A percentile compares a stretch with the other conserved stretches of the same genome.
Conservation (phyloP, 1,284 basidiomycete species). For the Prillingera fragicola region DNA sequence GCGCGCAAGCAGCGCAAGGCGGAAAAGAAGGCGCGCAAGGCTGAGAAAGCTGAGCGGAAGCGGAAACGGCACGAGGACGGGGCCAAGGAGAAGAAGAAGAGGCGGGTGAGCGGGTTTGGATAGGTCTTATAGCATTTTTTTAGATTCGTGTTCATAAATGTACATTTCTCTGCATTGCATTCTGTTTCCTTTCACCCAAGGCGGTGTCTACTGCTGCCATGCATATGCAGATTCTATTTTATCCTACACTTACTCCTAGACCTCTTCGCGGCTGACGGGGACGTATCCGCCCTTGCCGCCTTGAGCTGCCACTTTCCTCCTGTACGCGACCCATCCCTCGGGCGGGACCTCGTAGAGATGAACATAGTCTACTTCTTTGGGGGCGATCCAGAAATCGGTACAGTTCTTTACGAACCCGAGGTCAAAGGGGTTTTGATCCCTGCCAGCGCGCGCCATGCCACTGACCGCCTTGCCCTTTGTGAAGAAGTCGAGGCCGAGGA, state of each 20-base stretch:
- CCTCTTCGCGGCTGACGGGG: conserved; percentile 32
- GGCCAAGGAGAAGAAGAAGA: neutral
- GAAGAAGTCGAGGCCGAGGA: conserved; percentile 88
- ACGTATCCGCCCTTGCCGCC: conserved; percentile 27
- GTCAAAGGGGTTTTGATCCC: conserved; percentile 87
- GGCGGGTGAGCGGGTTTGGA: conserved; percentile 1
- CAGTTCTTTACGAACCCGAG: conserved; percentile 79
- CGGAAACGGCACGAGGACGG: no score
- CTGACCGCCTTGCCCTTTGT: conserved; percentile 81
- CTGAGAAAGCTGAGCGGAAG: no score
- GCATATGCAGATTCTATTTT: conserved; percentile 4
- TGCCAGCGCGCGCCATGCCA: conserved; percentile 60
- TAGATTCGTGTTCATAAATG: no score
- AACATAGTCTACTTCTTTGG: conserved; percentile 81
- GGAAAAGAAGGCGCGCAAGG: no score
- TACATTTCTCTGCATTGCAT: neutral
- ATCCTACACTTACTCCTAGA: conserved; percentile 9
- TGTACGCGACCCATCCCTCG: conserved; percentile 54
- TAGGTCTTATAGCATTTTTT: no score
- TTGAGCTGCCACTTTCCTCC: conserved; percentile 27
- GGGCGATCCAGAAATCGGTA: conserved; percentile 88
- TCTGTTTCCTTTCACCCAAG: no score
- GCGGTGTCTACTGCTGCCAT: neutral
- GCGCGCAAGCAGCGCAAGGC: no score
- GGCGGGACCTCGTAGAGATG: conserved; percentile 80